Percentiles rank a stretch among this genome's conserved stretches.
Evolutionary conservation across 2,329 filamentous ascomycete species (phyloP).

Genomic region (Aspergillus nomiae): DNA sequence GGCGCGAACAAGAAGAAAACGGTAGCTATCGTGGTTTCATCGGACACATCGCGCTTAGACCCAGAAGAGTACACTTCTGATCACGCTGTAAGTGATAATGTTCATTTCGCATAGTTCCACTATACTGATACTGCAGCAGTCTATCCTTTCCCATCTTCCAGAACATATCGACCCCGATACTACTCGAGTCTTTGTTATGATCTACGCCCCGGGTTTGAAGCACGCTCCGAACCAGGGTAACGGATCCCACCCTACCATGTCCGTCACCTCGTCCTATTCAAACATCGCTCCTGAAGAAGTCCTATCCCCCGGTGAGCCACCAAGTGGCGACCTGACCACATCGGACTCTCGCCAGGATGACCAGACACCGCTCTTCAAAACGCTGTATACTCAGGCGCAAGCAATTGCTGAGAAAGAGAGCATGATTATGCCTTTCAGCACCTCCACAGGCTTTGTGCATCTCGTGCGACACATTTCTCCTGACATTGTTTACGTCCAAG

Average conservation of each 20-base stretch:
- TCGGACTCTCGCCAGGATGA: constrained; percentile 31
- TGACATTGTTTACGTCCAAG: constrained; percentile 84
- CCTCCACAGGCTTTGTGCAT: constrained; percentile 77
- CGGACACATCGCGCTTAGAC: constrained; percentile 65
- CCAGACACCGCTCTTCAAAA: constrained; percentile 68
- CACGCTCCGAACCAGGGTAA: constrained; percentile 49
- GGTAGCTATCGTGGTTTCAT: constrained; percentile 86
- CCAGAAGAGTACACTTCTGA: constrained; percentile 65
- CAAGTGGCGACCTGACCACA: constrained; percentile 57
- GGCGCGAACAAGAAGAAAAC: constrained; percentile 64
- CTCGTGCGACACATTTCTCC: constrained; percentile 84
- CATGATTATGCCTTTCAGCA: constrained; percentile 87
- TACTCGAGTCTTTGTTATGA: constrained; percentile 81
- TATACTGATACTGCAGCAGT: constrained; percentile 51
- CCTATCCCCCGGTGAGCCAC: constrained; percentile 32
- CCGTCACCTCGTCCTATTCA: constrained; percentile 80
- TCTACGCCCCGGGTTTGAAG: constrained; percentile 82
- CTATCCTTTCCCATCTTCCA: constrained; percentile 85
- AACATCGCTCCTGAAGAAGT: constrained; percentile 78
- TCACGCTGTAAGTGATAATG: constrained; percentile 69
- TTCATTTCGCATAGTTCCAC: background rate
- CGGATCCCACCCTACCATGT: constrained; percentile 59
- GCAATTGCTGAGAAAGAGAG: constrained; percentile 79
- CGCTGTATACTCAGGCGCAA: constrained; percentile 77
- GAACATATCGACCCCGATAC: constrained; percentile 71